These are phyloP conservation scores for Mallotus japonicus DNA, from an alignment of 441 rosid genomes.

Conservation along the genomic window DNA sequence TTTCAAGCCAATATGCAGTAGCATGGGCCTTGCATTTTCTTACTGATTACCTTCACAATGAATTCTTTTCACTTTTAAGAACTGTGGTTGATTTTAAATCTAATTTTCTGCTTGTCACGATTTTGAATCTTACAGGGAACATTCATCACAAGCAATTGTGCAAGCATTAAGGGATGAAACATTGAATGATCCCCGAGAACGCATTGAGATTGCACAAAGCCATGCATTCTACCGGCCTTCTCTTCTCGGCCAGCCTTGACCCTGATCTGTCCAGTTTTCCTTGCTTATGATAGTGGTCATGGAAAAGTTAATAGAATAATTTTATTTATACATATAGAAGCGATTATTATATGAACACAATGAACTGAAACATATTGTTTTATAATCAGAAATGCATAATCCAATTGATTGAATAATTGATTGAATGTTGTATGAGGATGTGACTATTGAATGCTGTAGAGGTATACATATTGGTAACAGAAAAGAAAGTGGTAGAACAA, in stretches of 20 bases:
- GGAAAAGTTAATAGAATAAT: neutral
- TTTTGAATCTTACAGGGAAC: slow-evolving; percentile 52
- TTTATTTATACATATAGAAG: slow-evolving; percentile 5
- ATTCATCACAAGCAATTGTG: slow-evolving; percentile 70
- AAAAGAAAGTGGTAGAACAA: no score
- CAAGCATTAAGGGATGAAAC: slow-evolving; percentile 95
- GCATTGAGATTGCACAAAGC: slow-evolving; percentile 91
- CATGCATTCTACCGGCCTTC: slow-evolving; percentile 96
- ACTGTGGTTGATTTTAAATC: neutral
- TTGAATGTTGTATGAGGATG: neutral
- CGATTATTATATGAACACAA: slow-evolving; percentile 10
- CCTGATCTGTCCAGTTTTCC: slow-evolving; percentile 14
- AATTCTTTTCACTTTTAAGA: neutral
- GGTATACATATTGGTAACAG: no score
- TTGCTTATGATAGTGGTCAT: slow-evolving; percentile 4
- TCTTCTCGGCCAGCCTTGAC: slow-evolving; percentile 76
- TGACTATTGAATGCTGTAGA: no score
- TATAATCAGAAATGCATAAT: slow-evolving; percentile 20
- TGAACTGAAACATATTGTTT: slow-evolving; percentile 16
- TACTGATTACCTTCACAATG: neutral
- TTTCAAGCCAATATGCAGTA: neutral
- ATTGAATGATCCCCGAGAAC: slow-evolving; percentile 86
- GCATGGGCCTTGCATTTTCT: neutral
- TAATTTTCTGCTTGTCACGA: neutral
- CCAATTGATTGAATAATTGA: neutral